Evolutionary conservation across 176 grass and related monocot genomes (phyloP), one percentile per base, ranked within the genome.

Genomic region (Guadua angustifolia): DNA sequence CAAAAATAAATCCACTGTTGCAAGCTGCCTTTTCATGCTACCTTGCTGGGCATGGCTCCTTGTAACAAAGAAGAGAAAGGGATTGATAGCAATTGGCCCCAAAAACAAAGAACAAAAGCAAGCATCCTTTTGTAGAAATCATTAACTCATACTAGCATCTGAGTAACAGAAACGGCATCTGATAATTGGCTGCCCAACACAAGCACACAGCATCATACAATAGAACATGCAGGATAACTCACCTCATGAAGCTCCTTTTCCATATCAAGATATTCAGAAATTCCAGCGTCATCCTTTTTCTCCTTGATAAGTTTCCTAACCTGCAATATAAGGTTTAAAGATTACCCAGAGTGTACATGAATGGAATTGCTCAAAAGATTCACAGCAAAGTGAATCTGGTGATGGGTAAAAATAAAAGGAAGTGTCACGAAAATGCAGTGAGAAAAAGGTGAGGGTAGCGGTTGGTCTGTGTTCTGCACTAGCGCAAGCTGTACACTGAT

Each of bases 221-320:
- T 50, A 85, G 15, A 83, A 82, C 36, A 62, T 63, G 47, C 42
- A 52, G 74, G 39, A 51, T 35, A 64, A 85, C 90, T 94, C 66
- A 92, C 94, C 89, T 94, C 94, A 81, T 97, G 82, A 83, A 97
- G 94, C 66, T 97, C 94, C 77, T 92, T 97, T 78, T 97, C 91
- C 94, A 97, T 97, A 78, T 94, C 94, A 79, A 84, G 69, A 88
- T 94, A 97, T 86, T 97, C 94, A 78, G 87, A 89, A 66, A 94
- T 94, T 85, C 78, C 89, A 81, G 84, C 78, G 6, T 91, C 91
- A 82, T 88, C 87, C 5, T 82, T 88, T 88, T 93, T 93, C 73
- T 94, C 91, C 78, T 84, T 88, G 63, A 97, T 86, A 75, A 86
- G n/a, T 53, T 86, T 92, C 78, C 73, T 94, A 75, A 97, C 87